phyloP scores from a whole-genome alignment of 2,329 filamentous ascomycete species.

The Bipolaris oryzae region DNA sequence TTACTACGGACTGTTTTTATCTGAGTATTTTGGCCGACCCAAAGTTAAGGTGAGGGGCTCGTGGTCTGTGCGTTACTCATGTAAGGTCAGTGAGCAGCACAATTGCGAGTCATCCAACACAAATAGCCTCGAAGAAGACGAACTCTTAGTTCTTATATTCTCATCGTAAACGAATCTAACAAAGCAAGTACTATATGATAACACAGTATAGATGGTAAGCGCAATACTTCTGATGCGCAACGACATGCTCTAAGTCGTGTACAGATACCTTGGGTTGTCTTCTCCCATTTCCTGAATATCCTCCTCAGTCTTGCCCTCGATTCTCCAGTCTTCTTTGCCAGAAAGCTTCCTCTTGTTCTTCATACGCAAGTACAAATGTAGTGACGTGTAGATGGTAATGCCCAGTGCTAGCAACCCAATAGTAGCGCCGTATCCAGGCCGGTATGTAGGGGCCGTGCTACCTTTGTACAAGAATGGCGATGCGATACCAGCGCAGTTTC shows the following conservation, averaged over 20 bases:
- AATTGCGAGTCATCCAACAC: background rate
- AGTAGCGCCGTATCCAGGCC: conserved; percentile 31
- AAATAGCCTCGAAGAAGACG: background rate
- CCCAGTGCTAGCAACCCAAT: conserved; percentile 29
- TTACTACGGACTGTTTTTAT: too few relatives aligned
- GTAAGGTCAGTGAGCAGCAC: background rate
- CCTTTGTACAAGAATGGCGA: conserved; percentile 33
- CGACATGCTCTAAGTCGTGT: conserved; percentile 23
- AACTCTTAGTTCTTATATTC: background rate
- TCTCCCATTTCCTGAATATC: conserved; percentile 35
- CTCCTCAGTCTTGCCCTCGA: conserved; percentile 33
- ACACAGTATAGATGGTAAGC: background rate
- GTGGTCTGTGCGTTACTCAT: background rate
- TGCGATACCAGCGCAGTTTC: conserved; percentile 44
- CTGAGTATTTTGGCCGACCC: too few relatives aligned
- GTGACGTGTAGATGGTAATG: conserved; percentile 22
- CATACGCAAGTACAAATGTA: conserved; percentile 30
- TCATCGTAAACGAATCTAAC: background rate
- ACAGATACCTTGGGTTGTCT: conserved; percentile 33
- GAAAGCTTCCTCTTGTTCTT: conserved; percentile 31
- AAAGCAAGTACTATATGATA: too few relatives aligned
- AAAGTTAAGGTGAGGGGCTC: too few relatives aligned
- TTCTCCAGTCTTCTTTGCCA: conserved; percentile 31
- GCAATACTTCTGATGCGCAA: background rate
- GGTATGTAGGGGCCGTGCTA: conserved; percentile 21